Evolutionary conservation across 495 filamentous ascomycete genomes (phyloP).

Genomic region (Lasiosphaeria miniovina): DNA sequence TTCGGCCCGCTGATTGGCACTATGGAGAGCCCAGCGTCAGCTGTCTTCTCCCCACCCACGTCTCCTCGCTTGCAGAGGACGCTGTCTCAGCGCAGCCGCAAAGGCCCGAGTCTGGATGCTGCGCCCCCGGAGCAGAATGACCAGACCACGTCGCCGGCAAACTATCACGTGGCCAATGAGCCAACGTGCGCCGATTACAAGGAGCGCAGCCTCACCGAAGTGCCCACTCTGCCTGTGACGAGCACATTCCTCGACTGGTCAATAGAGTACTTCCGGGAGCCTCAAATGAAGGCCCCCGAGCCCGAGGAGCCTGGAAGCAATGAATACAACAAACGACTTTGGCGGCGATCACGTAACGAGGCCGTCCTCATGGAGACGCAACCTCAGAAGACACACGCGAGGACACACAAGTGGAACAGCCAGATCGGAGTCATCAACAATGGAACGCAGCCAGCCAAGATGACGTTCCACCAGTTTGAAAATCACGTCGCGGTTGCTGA

Average conservation of each 20-base stretch:
- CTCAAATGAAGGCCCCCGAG: conserved; percentile 95
- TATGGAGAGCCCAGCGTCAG: conserved; percentile 31
- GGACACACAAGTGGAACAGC: conserved; percentile 78
- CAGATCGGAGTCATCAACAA: conserved; percentile 78
- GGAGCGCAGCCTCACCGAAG: conserved; percentile 51
- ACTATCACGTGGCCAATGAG: conserved; percentile 71
- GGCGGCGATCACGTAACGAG: conserved; percentile 91
- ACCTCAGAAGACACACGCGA: conserved; percentile 82
- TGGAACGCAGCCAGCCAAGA: conserved; percentile 77
- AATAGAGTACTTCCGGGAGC: conserved; percentile 97
- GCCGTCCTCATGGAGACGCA: conserved; percentile 87
- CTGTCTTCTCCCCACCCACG: conserved; percentile 27
- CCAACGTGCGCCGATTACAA: conserved; percentile 73
- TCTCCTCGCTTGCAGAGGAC: conserved; percentile 44
- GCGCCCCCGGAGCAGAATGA: conserved; percentile 77
- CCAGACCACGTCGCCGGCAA: conserved; percentile 59
- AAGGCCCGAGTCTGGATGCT: conserved; percentile 61
- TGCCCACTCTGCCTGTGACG: conserved; percentile 65
- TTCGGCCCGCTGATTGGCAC: conserved; percentile 56
- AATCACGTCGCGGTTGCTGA: conserved; percentile 93
- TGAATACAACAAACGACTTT: conserved; percentile 95
- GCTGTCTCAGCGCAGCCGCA: conserved; percentile 36
- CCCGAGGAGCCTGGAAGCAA: conserved; percentile 93
- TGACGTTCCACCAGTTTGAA: conserved; percentile 98
- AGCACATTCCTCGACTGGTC: conserved; percentile 93